phyloP scores from a whole-genome alignment of 208 protist species.

The Crithidia fasciculata region DNA sequence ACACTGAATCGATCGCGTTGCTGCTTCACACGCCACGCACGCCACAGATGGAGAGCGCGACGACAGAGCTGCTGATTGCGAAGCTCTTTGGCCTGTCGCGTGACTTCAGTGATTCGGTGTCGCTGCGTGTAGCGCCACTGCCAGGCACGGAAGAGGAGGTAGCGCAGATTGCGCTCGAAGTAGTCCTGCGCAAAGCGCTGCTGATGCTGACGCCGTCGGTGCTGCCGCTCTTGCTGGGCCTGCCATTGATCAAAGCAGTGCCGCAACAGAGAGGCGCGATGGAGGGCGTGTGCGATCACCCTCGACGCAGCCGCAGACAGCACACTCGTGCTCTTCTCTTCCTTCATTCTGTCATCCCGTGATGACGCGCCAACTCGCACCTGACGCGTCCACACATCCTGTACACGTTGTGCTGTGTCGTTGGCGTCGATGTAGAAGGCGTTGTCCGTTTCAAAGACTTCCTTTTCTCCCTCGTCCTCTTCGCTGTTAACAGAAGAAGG shows the following conservation, averaged over 20 bases:
- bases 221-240: background rate
- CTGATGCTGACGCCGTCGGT: slow-evolving; percentile 16
- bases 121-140: slow-evolving; percentile 45
- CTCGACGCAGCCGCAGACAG: slow-evolving; percentile 26
- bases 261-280: slow-evolving; percentile 28
- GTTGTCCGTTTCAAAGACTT: background rate
- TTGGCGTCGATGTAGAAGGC: background rate
- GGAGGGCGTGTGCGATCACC: slow-evolving; percentile 53
- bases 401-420: background rate
- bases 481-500: too few species aligned
- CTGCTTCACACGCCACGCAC: slow-evolving; percentile 7
- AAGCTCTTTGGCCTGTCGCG: background rate
- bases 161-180: slow-evolving; percentile 36
- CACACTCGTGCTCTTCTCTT: background rate
- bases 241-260: slow-evolving; percentile 36
- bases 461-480: background rate
- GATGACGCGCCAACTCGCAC: background rate
- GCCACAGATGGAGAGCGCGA: slow-evolving; percentile 1
- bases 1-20: background rate
- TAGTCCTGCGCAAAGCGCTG: slow-evolving; percentile 41
- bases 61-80: slow-evolving; percentile 1
- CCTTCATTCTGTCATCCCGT: background rate
- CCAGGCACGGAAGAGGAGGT: slow-evolving; percentile 71
- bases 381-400: slow-evolving; percentile 18
- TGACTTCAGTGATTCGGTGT: background rate